phyloP scores from a whole-genome alignment of 495 filamentous ascomycete species.

The Letharia columbiana region DNA sequence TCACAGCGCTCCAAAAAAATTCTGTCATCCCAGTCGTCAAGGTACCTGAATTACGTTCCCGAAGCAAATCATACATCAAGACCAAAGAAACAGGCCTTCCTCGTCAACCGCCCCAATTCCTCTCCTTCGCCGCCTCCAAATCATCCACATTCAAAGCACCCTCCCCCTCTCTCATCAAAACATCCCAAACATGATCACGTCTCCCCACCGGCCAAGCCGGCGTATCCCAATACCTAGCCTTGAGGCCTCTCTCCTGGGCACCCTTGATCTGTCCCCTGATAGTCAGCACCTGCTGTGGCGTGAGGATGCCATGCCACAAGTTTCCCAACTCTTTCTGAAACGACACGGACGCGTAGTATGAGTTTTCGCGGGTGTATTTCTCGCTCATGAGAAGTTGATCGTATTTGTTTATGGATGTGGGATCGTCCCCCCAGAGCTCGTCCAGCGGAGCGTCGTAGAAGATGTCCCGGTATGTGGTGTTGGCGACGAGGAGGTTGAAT shows the following conservation, averaged over 20 bases:
- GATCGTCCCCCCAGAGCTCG: conserved; percentile 27
- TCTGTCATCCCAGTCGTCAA: too few relatives aligned
- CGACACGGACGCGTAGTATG: conserved; percentile 39
- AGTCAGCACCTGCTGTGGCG: conserved; percentile 43
- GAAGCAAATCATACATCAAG: neutral
- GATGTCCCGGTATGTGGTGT: conserved; percentile 47
- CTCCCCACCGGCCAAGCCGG: conserved; percentile 55
- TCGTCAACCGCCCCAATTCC: conserved; percentile 32
- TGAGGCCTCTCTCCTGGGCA: conserved; percentile 56
- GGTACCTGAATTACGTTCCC: neutral
- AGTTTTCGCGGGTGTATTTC: conserved; percentile 30
- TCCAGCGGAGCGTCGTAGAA: conserved; percentile 61
- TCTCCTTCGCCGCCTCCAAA: conserved; percentile 39
- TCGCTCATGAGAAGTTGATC: neutral
- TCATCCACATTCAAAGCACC: conserved; percentile 63
- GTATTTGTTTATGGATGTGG: neutral
- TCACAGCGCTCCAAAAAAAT: too few relatives aligned
- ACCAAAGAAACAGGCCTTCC: neutral
- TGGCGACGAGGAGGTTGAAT: conserved; percentile 40
- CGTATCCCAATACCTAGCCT: conserved; percentile 66
- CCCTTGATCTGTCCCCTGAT: conserved; percentile 52
- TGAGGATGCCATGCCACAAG: conserved; percentile 30
- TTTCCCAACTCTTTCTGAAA: conserved; percentile 34
- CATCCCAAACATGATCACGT: conserved; percentile 61
- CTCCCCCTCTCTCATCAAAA: conserved; percentile 57